Conservation (phyloP, 2,329 filamentous ascomycete genomes). For the Emmonsiellopsis sp. region DNA sequence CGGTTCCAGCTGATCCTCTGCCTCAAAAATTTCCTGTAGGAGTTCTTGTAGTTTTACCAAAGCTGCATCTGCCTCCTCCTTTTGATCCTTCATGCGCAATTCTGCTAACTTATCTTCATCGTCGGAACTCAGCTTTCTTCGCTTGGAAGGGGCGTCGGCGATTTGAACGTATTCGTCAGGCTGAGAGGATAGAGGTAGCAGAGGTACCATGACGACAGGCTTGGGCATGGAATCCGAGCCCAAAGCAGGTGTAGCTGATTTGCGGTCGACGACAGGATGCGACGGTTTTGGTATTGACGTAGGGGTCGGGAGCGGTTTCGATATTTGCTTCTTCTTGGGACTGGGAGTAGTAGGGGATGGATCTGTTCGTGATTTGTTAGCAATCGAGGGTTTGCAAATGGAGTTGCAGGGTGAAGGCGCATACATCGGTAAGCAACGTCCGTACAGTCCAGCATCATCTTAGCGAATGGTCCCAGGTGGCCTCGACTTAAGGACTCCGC, state of each 20-base stretch:
- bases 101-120: slow-evolving; percentile 46
- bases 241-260: neutral
- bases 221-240: slow-evolving; percentile 12
- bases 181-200: slow-evolving; percentile 30
- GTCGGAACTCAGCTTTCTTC: slow-evolving; percentile 46
- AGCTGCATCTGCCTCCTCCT: slow-evolving; percentile 67
- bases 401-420: slow-evolving; percentile 7
- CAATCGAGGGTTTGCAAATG: neutral
- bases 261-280: slow-evolving; percentile 12
- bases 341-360: slow-evolving; percentile 19
- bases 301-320: slow-evolving; percentile 11
- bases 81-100: slow-evolving; percentile 60
- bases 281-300: slow-evolving; percentile 8
- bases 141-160: slow-evolving; percentile 23
- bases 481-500: slow-evolving; percentile 17
- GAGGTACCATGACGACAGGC: slow-evolving; percentile 41
- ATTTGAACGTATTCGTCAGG: slow-evolving; percentile 32
- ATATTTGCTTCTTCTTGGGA: slow-evolving; percentile 15
- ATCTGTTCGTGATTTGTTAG: slow-evolving; percentile 18
- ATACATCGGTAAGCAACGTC: slow-evolving; percentile 36
- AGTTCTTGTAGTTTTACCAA: slow-evolving; percentile 61
- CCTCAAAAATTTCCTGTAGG: slow-evolving; percentile 63
- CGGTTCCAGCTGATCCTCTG: slow-evolving; percentile 59
- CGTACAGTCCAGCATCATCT: slow-evolving; percentile 42
- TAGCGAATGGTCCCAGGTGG: slow-evolving; percentile 44